Conservation (phyloP, 2,329 filamentous ascomycete genomes). For the Diaporthe velutina region DNA sequence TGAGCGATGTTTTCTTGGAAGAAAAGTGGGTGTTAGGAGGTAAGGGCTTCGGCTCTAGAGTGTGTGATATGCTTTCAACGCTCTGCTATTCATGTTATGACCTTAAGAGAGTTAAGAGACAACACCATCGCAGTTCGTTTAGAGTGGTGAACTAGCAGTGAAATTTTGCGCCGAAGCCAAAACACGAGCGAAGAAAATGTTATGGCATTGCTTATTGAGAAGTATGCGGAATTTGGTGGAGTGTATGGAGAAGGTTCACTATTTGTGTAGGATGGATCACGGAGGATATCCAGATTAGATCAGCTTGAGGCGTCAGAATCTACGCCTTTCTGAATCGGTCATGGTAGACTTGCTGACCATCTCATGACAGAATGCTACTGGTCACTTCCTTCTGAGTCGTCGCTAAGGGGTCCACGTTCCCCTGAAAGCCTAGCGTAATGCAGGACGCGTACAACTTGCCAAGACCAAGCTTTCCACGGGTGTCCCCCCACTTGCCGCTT, state of each 20-base stretch:
- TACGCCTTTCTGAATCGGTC: neutral
- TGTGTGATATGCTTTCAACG: neutral
- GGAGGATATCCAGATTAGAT: neutral
- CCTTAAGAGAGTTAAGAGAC: neutral
- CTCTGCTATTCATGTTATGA: neutral
- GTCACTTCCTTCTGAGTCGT: neutral
- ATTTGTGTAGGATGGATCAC: neutral
- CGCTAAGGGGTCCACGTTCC: neutral
- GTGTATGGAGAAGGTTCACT: too few relatives aligned
- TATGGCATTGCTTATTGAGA: too few relatives aligned
- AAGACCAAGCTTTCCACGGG: neutral
- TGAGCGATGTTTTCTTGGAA: neutral
- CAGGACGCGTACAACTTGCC: slow-evolving; percentile 16
- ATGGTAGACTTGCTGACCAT: neutral
- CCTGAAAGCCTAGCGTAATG: slow-evolving; percentile 1
- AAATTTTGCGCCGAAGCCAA: too few relatives aligned
- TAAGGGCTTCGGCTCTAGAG: neutral
- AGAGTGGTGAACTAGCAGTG: neutral
- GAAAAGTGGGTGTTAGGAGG: neutral
- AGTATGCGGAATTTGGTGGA: too few relatives aligned
- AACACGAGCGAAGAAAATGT: too few relatives aligned
- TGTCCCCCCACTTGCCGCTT: slow-evolving; percentile 10
- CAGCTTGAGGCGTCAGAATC: neutral
- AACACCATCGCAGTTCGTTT: neutral
- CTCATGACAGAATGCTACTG: neutral